phyloP scores from a whole-genome alignment of 306 rosid genomes.

The Fragaria iinumae region DNA sequence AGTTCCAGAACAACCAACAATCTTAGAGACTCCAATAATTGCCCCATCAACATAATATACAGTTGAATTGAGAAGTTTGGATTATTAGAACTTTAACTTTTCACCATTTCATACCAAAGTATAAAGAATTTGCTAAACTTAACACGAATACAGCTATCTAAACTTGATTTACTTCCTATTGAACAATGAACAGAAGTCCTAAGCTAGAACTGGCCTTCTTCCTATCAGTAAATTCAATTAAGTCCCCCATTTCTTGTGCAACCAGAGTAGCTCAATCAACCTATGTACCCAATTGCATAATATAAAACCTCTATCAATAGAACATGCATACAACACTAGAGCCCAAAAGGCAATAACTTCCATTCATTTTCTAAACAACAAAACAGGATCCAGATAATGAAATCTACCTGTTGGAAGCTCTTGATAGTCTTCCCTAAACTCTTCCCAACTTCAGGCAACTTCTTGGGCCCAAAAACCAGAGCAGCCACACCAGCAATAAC shows the following conservation, averaged over 20 bases:
- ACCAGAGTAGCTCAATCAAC: neutral
- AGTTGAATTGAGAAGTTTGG: neutral
- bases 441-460: constrained; percentile 93
- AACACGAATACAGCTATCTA: neutral
- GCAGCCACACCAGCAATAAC: constrained; percentile 96
- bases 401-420: constrained; percentile 90
- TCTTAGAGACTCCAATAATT: neutral
- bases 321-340: neutral
- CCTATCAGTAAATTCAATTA: neutral
- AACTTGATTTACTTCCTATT: neutral
- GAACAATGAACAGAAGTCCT: neutral
- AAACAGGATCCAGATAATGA: neutral
- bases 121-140: neutral
- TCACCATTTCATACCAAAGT: neutral
- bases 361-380: neutral
- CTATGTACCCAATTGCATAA: neutral
- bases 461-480: constrained; percentile 87
- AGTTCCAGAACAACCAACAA: neutral
- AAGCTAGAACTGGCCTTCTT: neutral
- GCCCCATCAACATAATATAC: neutral
- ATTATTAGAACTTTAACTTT: neutral
- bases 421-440: constrained; percentile 92
- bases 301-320: neutral
- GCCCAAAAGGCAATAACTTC: neutral
- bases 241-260: neutral